These are phyloP conservation scores for Microsporum ferrugineum DNA, from an alignment of 2,329 filamentous ascomycete species.

Conservation along the genomic window DNA sequence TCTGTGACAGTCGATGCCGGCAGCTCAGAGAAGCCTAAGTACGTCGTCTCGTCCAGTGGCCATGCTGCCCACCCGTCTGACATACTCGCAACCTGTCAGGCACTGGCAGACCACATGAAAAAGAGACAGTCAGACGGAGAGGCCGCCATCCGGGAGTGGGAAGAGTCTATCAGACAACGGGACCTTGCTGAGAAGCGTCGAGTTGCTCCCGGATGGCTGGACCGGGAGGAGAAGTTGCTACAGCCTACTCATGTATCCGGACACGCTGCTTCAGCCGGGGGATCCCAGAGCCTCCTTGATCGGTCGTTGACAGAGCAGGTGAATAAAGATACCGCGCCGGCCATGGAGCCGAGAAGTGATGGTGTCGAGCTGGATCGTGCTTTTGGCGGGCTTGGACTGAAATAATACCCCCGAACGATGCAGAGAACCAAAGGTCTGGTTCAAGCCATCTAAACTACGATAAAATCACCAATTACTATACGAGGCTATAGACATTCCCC, in stretches of 20 bases:
- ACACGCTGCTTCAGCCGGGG: conserved; percentile 11
- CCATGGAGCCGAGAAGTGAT: conserved; percentile 34
- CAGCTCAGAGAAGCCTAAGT: conserved; percentile 46
- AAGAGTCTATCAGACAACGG: conserved; percentile 48
- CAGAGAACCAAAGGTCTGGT: background rate
- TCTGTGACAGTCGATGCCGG: conserved; percentile 47
- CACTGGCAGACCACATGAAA: conserved; percentile 63
- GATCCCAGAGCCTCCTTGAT: conserved; percentile 27
- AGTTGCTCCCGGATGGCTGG: conserved; percentile 54
- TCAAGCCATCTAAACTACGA: background rate
- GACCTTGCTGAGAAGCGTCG: conserved; percentile 54
- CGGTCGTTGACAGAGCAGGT: conserved; percentile 26
- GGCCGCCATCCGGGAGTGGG: conserved; percentile 55
- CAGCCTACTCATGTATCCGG: conserved; percentile 34
- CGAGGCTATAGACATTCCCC: too few species aligned
- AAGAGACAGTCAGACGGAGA: conserved; percentile 58
- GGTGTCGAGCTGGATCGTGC: conserved; percentile 44
- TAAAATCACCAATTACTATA: too few species aligned
- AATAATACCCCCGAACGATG: conserved; percentile 21
- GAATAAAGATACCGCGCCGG: conserved; percentile 23
- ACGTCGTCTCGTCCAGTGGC: conserved; percentile 66
- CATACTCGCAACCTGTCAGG: conserved; percentile 69
- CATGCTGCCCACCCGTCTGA: conserved; percentile 78
- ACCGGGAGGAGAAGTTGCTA: conserved; percentile 49
- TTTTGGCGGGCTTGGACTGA: conserved; percentile 40